phyloP scores from a whole-genome alignment of 495 filamentous ascomycete genomes.

The Aspergillus nidulans region DNA sequence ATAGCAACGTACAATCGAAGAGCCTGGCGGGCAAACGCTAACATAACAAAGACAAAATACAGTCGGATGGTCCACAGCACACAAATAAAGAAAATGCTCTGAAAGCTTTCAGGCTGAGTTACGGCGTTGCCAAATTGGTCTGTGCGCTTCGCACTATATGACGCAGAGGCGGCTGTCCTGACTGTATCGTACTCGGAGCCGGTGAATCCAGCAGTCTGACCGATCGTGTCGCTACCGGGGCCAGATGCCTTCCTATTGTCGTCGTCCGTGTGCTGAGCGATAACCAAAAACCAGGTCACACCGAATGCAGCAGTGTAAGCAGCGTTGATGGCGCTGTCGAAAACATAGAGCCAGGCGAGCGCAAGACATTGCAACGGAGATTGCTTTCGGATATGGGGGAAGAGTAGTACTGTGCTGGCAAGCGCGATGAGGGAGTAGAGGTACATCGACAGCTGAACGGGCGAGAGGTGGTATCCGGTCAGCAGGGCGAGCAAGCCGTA shows the following conservation, averaged over 20 bases:
- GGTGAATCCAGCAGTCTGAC: constrained; percentile 65
- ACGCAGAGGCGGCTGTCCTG: constrained; percentile 19
- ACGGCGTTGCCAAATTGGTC: constrained; percentile 46
- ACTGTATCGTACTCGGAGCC: constrained; percentile 58
- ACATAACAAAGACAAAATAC: constrained; percentile 75
- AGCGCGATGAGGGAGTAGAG: constrained; percentile 73
- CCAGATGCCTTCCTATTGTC: constrained; percentile 38
- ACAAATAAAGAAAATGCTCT: constrained; percentile 68
- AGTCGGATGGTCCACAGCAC: constrained; percentile 65
- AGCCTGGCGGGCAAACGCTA: constrained; percentile 71
- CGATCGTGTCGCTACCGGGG: constrained; percentile 50
- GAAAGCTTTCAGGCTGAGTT: constrained; percentile 64
- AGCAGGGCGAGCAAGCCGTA: constrained; percentile 84
- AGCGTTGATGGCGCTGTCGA: constrained; percentile 74
- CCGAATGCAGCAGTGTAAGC: constrained; percentile 76
- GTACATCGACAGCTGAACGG: constrained; percentile 74
- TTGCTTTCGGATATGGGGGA: constrained; percentile 66
- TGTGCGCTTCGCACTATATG: constrained; percentile 27
- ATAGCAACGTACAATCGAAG: constrained; percentile 53
- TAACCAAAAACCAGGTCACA: constrained; percentile 74
- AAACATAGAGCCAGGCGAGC: constrained; percentile 71
- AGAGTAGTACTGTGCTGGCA: constrained; percentile 53
- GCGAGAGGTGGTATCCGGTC: constrained; percentile 65
- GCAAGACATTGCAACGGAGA: constrained; percentile 63
- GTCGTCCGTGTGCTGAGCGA: constrained; percentile 51